phyloP scores from a whole-genome alignment of 805 yeast species.

The Yamadazyma philogaea region DNA sequence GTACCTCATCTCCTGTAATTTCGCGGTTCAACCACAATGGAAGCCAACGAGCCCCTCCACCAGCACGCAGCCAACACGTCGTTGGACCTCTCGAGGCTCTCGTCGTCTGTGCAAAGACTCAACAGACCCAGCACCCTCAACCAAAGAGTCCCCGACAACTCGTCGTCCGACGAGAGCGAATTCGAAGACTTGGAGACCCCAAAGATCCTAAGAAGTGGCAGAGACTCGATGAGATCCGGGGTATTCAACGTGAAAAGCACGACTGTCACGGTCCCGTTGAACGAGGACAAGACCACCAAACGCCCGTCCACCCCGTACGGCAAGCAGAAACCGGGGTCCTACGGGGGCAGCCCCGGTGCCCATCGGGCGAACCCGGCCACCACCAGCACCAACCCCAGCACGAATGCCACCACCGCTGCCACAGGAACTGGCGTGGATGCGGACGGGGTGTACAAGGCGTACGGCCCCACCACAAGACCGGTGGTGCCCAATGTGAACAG shows the following conservation, averaged over 20 bases:
- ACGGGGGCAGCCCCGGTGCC: too few species aligned
- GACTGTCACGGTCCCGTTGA: conserved; percentile 9
- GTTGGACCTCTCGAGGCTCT: neutral
- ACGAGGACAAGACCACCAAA: neutral
- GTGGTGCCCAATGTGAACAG: neutral
- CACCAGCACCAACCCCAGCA: neutral
- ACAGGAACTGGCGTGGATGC: too few species aligned
- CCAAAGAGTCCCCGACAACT: neutral
- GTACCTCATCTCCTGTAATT: neutral
- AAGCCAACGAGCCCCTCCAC: neutral
- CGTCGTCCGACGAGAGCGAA: conserved; percentile 4
- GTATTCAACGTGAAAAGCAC: conserved; percentile 7
- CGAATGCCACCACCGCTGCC: neutral
- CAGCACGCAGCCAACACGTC: neutral
- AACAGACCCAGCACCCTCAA: neutral
- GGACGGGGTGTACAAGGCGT: too few species aligned
- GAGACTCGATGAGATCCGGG: conserved; percentile 3
- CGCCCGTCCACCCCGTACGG: conserved; percentile 4
- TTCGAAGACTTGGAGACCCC: conserved; percentile 25
- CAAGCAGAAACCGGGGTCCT: neutral
- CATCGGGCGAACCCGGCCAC: neutral
- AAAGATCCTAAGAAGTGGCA: conserved; percentile 9
- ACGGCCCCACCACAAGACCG: neutral
- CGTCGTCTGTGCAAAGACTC: conserved; percentile 1
- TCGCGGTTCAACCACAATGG: neutral